Evolutionary conservation across 2,329 filamentous ascomycete species (phyloP).

Genomic region (Phialophora tarda): DNA sequence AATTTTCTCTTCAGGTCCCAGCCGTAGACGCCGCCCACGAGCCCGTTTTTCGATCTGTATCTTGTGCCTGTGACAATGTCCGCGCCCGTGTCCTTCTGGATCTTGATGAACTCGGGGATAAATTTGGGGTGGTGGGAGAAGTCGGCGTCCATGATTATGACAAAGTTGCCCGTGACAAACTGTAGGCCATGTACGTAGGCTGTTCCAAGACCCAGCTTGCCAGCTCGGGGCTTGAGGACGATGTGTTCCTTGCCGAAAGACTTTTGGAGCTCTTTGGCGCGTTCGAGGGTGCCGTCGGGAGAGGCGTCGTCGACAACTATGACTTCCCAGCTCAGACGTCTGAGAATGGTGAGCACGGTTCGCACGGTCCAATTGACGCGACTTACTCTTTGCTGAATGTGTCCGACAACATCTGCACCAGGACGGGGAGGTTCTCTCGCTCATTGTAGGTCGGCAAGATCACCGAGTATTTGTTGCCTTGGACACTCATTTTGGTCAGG

Average conservation of each 20-base stretch:
- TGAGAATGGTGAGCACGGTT: slow-evolving; percentile 47
- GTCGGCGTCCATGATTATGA: slow-evolving; percentile 99
- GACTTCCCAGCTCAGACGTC: slow-evolving; percentile 94
- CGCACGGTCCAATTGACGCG: neutral
- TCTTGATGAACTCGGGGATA: slow-evolving; percentile 89
- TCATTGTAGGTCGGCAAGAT: slow-evolving; percentile 99
- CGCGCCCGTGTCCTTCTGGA: slow-evolving; percentile 78
- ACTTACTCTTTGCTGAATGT: slow-evolving; percentile 86
- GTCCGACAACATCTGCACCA: slow-evolving; percentile 89
- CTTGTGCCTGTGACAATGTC: slow-evolving; percentile 97
- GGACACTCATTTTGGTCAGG: slow-evolving; percentile 44
- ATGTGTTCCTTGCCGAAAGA: slow-evolving; percentile 78
- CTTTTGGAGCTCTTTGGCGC: slow-evolving; percentile 88
- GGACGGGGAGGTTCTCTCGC: slow-evolving; percentile 93
- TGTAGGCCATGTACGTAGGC: slow-evolving; percentile 95
- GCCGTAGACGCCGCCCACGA: slow-evolving; percentile 80
- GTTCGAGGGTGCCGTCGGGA: slow-evolving; percentile 89
- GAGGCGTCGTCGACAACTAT: slow-evolving; percentile 98
- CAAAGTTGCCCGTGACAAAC: slow-evolving; percentile 88
- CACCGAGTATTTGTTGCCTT: slow-evolving; percentile 84
- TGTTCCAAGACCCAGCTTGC: slow-evolving; percentile 95
- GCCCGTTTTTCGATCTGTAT: slow-evolving; percentile 72
- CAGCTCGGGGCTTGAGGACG: slow-evolving; percentile 82
- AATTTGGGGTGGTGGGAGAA: slow-evolving; percentile 99
- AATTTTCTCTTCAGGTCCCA: slow-evolving; percentile 92